These are phyloP conservation scores for Fomitopsis pulvina DNA, from an alignment of 768 basidiomycete species.

Conservation along the genomic window DNA sequence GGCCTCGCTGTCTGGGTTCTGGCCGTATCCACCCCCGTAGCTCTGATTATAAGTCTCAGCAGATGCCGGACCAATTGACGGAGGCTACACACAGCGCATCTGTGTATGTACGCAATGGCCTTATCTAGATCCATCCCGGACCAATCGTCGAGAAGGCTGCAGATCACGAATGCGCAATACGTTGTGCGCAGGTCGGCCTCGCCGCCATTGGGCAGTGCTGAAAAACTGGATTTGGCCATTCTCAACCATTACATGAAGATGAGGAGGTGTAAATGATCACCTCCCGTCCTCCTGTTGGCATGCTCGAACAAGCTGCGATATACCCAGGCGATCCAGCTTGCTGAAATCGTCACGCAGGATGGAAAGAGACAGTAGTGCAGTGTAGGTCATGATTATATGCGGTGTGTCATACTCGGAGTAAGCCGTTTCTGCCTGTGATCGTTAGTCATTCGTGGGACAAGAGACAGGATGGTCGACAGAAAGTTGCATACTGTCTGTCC, in stretches of 20 bases:
- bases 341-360: conserved; percentile 85
- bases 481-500: conserved; percentile 6
- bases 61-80: background rate
- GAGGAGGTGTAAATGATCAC: conserved; percentile 31
- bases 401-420: conserved; percentile 58
- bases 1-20: conserved; percentile 75
- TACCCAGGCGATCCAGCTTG: conserved; percentile 57
- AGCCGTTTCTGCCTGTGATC: conserved; percentile 4
- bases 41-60: conserved; percentile 40
- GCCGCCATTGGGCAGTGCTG: conserved; percentile 55
- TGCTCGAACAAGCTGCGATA: conserved; percentile 57
- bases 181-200: conserved; percentile 80
- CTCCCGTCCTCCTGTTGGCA: conserved; percentile 84
- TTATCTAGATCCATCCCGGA: conserved; percentile 56
- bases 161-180: conserved; percentile 85
- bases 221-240: conserved; percentile 34
- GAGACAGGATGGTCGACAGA: background rate
- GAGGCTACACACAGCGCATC: conserved; percentile 55
- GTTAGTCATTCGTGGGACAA: background rate
- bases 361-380: conserved; percentile 75
- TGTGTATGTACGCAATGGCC: conserved; percentile 57
- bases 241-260: background rate
- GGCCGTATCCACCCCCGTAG: conserved; percentile 91
- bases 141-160: conserved; percentile 76
- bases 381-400: conserved; percentile 92